Conservation (phyloP, 1,139 yeast genomes). For the Blastobotrys proliferans region DNA sequence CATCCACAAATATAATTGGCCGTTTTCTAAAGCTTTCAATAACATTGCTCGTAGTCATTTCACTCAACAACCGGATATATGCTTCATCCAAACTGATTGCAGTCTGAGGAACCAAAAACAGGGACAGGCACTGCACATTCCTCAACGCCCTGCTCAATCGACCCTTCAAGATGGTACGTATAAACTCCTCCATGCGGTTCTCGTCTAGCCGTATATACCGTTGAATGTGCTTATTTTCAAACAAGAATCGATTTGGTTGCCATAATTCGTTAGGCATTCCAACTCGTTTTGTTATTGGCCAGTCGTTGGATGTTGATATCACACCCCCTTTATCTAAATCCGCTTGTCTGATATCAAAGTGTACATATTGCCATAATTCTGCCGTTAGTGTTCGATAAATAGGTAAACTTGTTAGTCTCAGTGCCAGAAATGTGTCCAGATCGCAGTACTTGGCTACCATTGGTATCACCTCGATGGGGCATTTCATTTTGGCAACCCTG, state of each 20-base stretch:
- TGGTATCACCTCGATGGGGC: neutral
- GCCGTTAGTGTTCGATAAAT: slow-evolving; percentile 7
- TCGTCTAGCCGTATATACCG: slow-evolving; percentile 6
- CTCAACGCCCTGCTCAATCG: slow-evolving; percentile 1
- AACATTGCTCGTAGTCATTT: slow-evolving; percentile 1
- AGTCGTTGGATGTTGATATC: neutral
- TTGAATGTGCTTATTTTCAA: slow-evolving; percentile 6
- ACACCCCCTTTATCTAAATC: too few species aligned
- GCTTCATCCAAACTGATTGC: slow-evolving; percentile 3
- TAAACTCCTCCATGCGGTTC: slow-evolving; percentile 3
- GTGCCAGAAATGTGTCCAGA: slow-evolving; percentile 8
- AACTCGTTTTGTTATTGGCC: slow-evolving; percentile 5
- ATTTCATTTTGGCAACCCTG: neutral
- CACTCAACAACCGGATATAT: slow-evolving; percentile 5
- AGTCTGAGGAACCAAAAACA: slow-evolving; percentile 7
- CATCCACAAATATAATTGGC: slow-evolving; percentile 8
- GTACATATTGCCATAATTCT: slow-evolving; percentile 10
- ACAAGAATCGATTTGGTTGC: slow-evolving; percentile 4
- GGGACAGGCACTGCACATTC: slow-evolving; percentile 2
- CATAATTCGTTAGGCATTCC: slow-evolving; percentile 7
- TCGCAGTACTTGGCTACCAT: slow-evolving; percentile 1
- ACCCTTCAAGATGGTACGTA: slow-evolving; percentile 1
- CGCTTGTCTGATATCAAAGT: slow-evolving; percentile 10
- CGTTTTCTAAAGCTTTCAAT: neutral
- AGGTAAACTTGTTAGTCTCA: slow-evolving; percentile 3